A percentile compares a stretch with the other conserved stretches of the same genome.
phyloP scores from a whole-genome alignment of 2,329 filamentous ascomycete genomes.

The Colletotrichum phormii region DNA sequence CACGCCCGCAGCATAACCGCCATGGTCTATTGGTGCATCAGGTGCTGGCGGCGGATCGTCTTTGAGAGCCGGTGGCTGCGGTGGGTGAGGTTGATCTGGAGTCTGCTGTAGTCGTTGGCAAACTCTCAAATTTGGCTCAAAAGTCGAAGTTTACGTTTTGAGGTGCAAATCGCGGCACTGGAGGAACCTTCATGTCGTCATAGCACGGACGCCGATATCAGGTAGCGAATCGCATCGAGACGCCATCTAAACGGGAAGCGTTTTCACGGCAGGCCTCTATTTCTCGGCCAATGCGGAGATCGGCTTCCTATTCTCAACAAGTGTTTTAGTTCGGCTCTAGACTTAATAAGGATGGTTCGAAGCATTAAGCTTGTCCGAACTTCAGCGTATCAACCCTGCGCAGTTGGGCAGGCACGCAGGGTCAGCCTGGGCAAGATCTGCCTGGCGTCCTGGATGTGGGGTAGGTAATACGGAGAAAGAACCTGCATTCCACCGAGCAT shows the following conservation, averaged over 20 bases:
- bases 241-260: background rate
- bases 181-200: background rate
- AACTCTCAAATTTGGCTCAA: background rate
- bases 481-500: background rate
- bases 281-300: background rate
- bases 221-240: background rate
- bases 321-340: background rate
- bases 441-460: background rate
- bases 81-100: constrained; percentile 11
- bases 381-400: background rate
- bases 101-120: background rate
- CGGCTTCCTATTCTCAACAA: background rate
- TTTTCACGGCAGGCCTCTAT: background rate
- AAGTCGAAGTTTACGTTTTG: background rate
- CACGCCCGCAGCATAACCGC: constrained; percentile 47
- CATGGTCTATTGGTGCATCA: constrained; percentile 27
- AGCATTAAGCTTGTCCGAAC: background rate
- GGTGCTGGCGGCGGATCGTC: background rate
- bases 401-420: background rate
- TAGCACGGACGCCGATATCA: background rate
- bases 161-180: background rate
- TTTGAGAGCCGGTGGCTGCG: constrained; percentile 34
- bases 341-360: background rate
- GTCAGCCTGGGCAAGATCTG: background rate
- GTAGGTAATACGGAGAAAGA: background rate